Evolutionary conservation across 179 eudicot genomes (phyloP).

Genomic region (Corrigiola litoralis): DNA sequence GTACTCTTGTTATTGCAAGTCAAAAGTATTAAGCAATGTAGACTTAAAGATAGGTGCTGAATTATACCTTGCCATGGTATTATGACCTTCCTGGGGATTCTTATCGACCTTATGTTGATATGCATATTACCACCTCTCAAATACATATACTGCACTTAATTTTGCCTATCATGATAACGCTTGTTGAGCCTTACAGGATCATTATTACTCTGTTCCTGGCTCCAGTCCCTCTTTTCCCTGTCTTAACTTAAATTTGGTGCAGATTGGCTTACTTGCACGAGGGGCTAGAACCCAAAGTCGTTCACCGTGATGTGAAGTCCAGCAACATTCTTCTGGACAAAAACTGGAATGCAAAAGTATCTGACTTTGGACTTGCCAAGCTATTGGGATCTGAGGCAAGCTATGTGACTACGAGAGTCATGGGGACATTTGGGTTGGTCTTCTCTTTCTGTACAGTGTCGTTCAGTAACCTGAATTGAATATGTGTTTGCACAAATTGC

Average conservation of each 20-base stretch:
- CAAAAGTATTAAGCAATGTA: too few relatives aligned
- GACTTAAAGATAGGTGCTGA: too few relatives aligned
- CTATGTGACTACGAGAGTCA: constrained; percentile 85
- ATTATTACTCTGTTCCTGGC: neutral
- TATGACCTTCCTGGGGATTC: neutral
- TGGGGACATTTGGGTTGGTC: constrained; percentile 94
- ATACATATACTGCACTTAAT: neutral
- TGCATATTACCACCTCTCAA: neutral
- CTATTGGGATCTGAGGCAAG: constrained; percentile 81
- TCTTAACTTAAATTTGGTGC: constrained; percentile 10
- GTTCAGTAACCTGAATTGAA: neutral
- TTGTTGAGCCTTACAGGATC: neutral
- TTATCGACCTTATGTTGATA: too few relatives aligned
- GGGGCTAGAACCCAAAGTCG: constrained; percentile 93
- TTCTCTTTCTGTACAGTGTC: neutral
- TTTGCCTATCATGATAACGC: neutral
- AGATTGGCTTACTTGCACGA: constrained; percentile 91
- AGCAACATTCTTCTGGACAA: constrained; percentile 84
- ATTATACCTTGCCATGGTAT: too few relatives aligned
- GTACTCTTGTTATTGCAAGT: too few relatives aligned
- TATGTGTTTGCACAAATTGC: neutral
- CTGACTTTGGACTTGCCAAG: constrained; percentile 94
- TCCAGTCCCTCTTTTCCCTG: neutral
- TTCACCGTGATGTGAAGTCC: constrained; percentile 92
- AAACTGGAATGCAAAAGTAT: constrained; percentile 79